Percentiles rank a stretch among this genome's conserved stretches.
Evolutionary conservation across 805 yeast species (phyloP).

Genomic region (Candida namnaoensis): DNA sequence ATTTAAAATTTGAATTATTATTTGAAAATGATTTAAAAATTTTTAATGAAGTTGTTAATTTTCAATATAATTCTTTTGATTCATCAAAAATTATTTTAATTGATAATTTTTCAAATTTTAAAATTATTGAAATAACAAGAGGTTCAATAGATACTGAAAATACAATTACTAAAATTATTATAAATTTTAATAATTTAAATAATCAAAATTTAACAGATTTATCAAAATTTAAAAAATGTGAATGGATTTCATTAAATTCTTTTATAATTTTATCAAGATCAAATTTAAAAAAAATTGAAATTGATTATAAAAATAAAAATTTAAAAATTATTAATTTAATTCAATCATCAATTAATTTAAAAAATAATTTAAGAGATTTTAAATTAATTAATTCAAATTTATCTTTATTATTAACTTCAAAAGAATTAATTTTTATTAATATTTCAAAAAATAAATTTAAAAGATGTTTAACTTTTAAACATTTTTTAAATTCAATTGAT

Average conservation of each 20-base stretch:
- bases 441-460: slow-evolving; percentile 23
- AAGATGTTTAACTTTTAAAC: slow-evolving; percentile 66
- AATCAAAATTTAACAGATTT: slow-evolving; percentile 33
- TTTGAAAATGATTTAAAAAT: too few species aligned
- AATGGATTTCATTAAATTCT: slow-evolving; percentile 31
- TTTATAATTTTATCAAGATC: slow-evolving; percentile 34
- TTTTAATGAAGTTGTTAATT: too few species aligned
- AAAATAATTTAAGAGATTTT: slow-evolving; percentile 30
- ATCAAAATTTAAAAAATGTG: slow-evolving; percentile 44
- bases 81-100: too few species aligned
- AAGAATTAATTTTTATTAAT: slow-evolving; percentile 50
- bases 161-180: too few species aligned
- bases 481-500: slow-evolving; percentile 47
- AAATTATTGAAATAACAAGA: too few species aligned
- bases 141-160: too few species aligned
- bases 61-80: too few species aligned
- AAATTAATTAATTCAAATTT: slow-evolving; percentile 19
- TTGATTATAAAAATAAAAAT: slow-evolving; percentile 21
- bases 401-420: slow-evolving; percentile 53
- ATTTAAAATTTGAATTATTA: too few species aligned
- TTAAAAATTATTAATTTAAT: slow-evolving; percentile 35
- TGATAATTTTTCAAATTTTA: too few species aligned
- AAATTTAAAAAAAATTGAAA: slow-evolving; percentile 25
- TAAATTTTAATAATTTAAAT: too few species aligned
- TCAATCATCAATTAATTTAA: slow-evolving; percentile 34